Percentiles rank a stretch among this genome's conserved stretches.
phyloP scores from a whole-genome alignment of 805 yeast genomes.

The Henningerozyma blattae region DNA sequence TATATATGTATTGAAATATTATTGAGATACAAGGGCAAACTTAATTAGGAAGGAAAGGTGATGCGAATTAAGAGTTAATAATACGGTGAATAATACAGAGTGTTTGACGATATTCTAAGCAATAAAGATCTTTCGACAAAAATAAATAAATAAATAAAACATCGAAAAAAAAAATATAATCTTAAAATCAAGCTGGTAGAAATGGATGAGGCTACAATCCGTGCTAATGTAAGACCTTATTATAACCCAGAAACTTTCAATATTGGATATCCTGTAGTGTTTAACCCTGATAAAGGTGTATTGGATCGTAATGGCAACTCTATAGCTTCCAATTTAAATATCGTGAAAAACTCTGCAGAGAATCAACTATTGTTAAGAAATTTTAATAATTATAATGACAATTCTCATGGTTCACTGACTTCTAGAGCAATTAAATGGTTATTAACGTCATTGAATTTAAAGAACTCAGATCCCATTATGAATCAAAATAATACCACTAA shows the following conservation, averaged over 20 bases:
- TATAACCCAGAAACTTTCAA: constrained; percentile 56
- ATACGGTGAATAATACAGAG: too few species aligned
- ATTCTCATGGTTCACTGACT: not conserved
- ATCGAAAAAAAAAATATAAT: too few species aligned
- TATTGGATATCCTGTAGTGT: constrained; percentile 50
- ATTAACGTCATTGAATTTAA: too few species aligned
- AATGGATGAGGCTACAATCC: constrained; percentile 2
- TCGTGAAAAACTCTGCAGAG: constrained; percentile 16
- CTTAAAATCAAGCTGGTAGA: not conserved
- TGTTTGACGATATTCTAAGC: too few species aligned
- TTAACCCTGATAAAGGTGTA: constrained; percentile 50
- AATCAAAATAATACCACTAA: not conserved
- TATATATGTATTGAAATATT: too few species aligned
- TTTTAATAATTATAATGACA: constrained; percentile 1
- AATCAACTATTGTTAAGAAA: constrained; percentile 1
- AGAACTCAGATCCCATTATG: not conserved
- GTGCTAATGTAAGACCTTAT: constrained; percentile 45
- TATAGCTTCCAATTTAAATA: constrained; percentile 27
- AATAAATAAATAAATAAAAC: too few species aligned
- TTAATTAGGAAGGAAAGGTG: too few species aligned
- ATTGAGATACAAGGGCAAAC: too few species aligned
- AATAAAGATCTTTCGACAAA: too few species aligned
- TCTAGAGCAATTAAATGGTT: not conserved
- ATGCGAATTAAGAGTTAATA: too few species aligned
- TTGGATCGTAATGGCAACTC: constrained; percentile 34